phyloP scores from a whole-genome alignment of 768 basidiomycete genomes.

The Holtermannia corniformis region DNA sequence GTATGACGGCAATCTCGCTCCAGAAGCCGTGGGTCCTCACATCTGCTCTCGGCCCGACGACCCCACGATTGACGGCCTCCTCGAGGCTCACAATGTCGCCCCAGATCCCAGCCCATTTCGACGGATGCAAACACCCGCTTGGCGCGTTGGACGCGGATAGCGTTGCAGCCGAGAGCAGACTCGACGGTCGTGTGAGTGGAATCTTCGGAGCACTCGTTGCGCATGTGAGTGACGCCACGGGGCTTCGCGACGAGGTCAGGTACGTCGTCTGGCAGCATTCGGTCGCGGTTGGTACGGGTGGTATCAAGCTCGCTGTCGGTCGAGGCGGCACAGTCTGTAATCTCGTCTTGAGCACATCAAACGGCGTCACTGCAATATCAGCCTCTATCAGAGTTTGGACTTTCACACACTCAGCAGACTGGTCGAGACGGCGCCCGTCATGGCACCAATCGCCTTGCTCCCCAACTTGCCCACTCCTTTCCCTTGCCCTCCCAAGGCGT shows the following conservation, averaged over 20 bases:
- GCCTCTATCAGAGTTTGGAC: background rate
- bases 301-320: slow-evolving; percentile 7
- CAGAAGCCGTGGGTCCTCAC: slow-evolving; percentile 67
- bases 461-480: slow-evolving; percentile 25
- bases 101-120: slow-evolving; percentile 41
- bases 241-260: slow-evolving; percentile 31
- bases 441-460: slow-evolving; percentile 35
- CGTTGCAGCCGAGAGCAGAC: slow-evolving; percentile 12
- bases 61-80: slow-evolving; percentile 23
- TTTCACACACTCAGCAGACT: slow-evolving; percentile 35
- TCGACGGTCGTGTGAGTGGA: slow-evolving; percentile 17
- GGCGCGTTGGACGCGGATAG: slow-evolving; percentile 13
- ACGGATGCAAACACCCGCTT: slow-evolving; percentile 33
- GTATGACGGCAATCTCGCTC: slow-evolving; percentile 55
- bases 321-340: slow-evolving; percentile 61
- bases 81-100: slow-evolving; percentile 34
- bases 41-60: slow-evolving; percentile 40
- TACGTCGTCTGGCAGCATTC: slow-evolving; percentile 39
- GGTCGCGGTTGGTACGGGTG: slow-evolving; percentile 8
- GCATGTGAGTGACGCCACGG: slow-evolving; percentile 26
- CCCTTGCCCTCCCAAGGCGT: background rate
- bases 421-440: slow-evolving; percentile 37
- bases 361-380: slow-evolving; percentile 76
- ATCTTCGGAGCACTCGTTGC: background rate
- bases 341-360: slow-evolving; percentile 95